Conservation (phyloP, 2,329 filamentous ascomycete genomes). For the Fusarium ramigenum region DNA sequence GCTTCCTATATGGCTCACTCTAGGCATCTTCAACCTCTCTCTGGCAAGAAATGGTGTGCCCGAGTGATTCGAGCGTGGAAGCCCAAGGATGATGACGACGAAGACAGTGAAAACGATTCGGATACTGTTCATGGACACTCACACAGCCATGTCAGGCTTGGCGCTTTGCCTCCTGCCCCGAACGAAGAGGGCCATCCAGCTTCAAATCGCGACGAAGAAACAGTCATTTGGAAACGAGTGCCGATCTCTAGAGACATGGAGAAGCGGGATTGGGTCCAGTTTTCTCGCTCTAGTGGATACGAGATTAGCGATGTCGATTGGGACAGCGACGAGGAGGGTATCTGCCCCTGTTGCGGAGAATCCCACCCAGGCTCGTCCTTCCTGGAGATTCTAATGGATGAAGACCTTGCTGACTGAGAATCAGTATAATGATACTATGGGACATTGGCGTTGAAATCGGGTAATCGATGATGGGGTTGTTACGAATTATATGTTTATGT, state of each 20-base stretch:
- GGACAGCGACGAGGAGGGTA: slow-evolving; percentile 48
- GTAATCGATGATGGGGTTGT: slow-evolving; percentile 10
- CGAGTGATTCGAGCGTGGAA: slow-evolving; percentile 59
- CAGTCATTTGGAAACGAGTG: slow-evolving; percentile 62
- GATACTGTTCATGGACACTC: slow-evolving; percentile 37
- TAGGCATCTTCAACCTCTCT: slow-evolving; percentile 52
- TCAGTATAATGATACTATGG: slow-evolving; percentile 29
- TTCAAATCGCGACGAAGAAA: slow-evolving; percentile 53
- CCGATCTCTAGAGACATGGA: slow-evolving; percentile 52
- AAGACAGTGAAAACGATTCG: slow-evolving; percentile 42
- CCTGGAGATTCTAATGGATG: slow-evolving; percentile 45
- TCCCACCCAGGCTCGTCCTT: slow-evolving; percentile 50
- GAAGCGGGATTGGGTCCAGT: slow-evolving; percentile 60
- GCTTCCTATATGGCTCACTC: slow-evolving; percentile 55
- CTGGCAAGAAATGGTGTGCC: slow-evolving; percentile 52
- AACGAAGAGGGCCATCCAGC: slow-evolving; percentile 54
- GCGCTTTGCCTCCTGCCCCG: slow-evolving; percentile 53
- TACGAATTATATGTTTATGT: slow-evolving; percentile 31
- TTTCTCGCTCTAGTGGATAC: slow-evolving; percentile 53
- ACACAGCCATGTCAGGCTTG: slow-evolving; percentile 44
- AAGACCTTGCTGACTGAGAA: slow-evolving; percentile 41
- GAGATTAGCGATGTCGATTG: slow-evolving; percentile 48
- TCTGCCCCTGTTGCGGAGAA: slow-evolving; percentile 54
- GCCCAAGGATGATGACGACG: slow-evolving; percentile 38
- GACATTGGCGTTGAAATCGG: slow-evolving; percentile 20